phyloP scores from a whole-genome alignment of 1,284 basidiomycete genomes.

The Trichosporon sp. region DNA sequence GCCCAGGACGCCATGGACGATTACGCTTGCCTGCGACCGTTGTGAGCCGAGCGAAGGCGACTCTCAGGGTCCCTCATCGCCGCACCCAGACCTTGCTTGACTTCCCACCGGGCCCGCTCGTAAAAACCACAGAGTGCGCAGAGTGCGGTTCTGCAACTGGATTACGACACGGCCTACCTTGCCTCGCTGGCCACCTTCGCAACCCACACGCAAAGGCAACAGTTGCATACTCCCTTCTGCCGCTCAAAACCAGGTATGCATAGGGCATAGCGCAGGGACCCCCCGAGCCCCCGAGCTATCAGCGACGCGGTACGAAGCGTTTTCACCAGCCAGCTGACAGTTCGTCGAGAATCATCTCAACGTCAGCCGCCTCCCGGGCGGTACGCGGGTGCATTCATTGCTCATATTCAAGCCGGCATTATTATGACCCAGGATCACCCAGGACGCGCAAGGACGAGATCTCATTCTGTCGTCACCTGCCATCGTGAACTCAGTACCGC shows the following conservation, averaged over 20 bases:
- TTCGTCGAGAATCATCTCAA: no score
- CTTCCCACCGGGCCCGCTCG: no score
- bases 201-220: background rate
- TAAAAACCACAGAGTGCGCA: no score
- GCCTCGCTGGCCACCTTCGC: background rate
- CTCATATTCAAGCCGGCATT: background rate
- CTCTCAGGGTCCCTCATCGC: background rate
- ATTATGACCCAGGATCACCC: background rate
- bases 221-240: background rate
- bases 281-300: no score
- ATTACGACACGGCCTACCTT: background rate
- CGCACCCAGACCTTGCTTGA: background rate
- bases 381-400: background rate
- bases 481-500: background rate
- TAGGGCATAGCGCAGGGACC: background rate
- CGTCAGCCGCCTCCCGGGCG: background rate
- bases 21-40: background rate
- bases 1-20: background rate
- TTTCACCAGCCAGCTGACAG: background rate
- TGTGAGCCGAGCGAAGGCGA: conserved; percentile 1
- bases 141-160: background rate
- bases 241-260: background rate
- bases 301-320: background rate
- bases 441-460: background rate
- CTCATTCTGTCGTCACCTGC: background rate